Base-by-base conservation (phyloP, 805 yeast species). In the Candida loeiensis region DNA sequence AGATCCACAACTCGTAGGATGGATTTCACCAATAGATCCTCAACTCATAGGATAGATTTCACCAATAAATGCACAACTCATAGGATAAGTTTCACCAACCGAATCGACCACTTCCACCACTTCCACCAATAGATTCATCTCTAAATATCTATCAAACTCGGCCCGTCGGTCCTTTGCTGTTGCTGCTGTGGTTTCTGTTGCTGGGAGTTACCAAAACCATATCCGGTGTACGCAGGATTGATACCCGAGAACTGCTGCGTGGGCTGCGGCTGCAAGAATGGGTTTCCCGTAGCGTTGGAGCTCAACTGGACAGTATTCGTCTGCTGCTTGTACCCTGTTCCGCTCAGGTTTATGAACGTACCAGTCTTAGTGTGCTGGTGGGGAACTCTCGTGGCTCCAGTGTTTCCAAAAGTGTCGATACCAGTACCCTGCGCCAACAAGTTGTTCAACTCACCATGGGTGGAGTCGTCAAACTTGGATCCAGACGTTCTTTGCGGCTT, bases 321-420 rank as follows among this genome's bases (percentile, higher is more conserved):
- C 28, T 66, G 69, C 50, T 78, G 83, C 50, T 67, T 78, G 53
- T 69, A 77, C 24, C 95, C 96, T 5, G 91, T 85, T 53, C 96
- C 97, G 45, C 85, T 82, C 17, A 96, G 85, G 62, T 85, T 88
- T 52, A 91, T 74, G 58, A 90, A 89, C 13, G 78, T 81, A 4
- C 82, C 80, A 2, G 93, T 80, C 49, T 76, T 78, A 1, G 97
- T 91, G 59, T 85, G 91, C 56, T 91, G 97, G 34, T 95, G 95
- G 3, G 98, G 96, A 40, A 91, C 77, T 66, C 96, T 80, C 6
- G 79, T 61, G 15, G 79, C 82, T 40, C 95, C 95, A 13, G 84
- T 80, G 61, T 87, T 88, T 58, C 95, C 95, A 61, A 86, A 93
- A 0, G 97, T 90, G 65, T 90, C 99, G 42, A 88, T 71, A 22